A percentile compares a stretch with the other conserved stretches of the same genome.
phyloP scores from a whole-genome alignment of 202 grass and related monocot species.

The Hordeum pubiflorum region DNA sequence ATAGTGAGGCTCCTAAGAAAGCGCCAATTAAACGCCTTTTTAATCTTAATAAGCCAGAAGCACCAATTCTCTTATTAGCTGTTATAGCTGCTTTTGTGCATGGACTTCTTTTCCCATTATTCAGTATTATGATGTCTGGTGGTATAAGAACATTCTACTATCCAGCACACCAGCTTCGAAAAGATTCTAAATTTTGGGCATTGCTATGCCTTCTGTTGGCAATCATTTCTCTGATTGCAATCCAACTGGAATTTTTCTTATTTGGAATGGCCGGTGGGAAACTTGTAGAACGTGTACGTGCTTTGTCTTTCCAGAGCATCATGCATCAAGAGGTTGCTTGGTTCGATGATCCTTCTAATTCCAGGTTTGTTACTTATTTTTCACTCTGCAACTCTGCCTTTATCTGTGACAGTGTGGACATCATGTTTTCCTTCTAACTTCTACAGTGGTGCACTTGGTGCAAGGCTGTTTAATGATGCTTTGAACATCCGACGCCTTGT shows the following conservation, averaged over 20 bases:
- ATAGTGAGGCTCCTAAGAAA: conserved; percentile 28
- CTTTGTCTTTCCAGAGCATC: conserved; percentile 56
- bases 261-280: conserved; percentile 77
- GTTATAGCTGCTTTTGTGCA: conserved; percentile 50
- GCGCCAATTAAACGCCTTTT: conserved; percentile 33
- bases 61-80: conserved; percentile 44
- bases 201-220: conserved; percentile 46
- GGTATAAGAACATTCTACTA: conserved; percentile 76
- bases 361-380: conserved; percentile 44
- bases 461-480: conserved; percentile 66
- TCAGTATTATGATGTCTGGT: conserved; percentile 63
- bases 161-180: conserved; percentile 45
- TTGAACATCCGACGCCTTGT: conserved; percentile 71
- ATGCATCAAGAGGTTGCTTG: conserved; percentile 68
- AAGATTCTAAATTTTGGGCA: conserved; percentile 65
- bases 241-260: conserved; percentile 57
- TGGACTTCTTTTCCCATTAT: conserved; percentile 61
- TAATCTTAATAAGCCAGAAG: conserved; percentile 72
- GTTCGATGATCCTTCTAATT: conserved; percentile 83
- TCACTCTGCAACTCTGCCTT: background rate
- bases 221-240: conserved; percentile 29
- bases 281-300: conserved; percentile 63
- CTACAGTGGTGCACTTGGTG: conserved; percentile 73
- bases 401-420: conserved; percentile 5
- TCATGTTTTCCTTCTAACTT: conserved; percentile 10